A percentile compares a stretch with the other conserved stretches of the same genome.
Evolutionary conservation across 2,329 filamentous ascomycete species (phyloP).

Genomic region (Apiospora malaysiana): DNA sequence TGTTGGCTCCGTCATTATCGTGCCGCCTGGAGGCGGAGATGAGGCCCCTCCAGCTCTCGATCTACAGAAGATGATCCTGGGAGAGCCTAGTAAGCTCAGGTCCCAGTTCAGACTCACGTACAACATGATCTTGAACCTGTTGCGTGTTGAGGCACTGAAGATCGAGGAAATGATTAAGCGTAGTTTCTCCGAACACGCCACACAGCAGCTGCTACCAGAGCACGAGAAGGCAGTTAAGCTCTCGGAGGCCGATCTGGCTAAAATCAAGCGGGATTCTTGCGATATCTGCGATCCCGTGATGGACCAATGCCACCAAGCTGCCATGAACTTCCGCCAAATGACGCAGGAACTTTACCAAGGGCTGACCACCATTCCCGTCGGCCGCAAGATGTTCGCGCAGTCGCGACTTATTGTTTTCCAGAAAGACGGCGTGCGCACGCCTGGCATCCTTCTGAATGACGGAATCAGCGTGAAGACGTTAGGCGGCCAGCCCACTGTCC

Average conservation of each 20-base stretch:
- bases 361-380: conserved; percentile 79
- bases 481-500: conserved; percentile 68
- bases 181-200: conserved; percentile 97
- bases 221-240: conserved; percentile 94
- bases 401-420: conserved; percentile 85
- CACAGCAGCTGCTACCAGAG: conserved; percentile 90
- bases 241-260: conserved; percentile 88
- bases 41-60: conserved; percentile 87
- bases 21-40: conserved; percentile 77
- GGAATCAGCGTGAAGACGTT: conserved; percentile 68
- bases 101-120: conserved; percentile 98
- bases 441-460: conserved; percentile 80
- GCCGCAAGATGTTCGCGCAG: conserved; percentile 76
- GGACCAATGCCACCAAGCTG: conserved; percentile 79
- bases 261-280: conserved; percentile 86
- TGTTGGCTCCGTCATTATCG: conserved; percentile 93
- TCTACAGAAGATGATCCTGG: conserved; percentile 91
- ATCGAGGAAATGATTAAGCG: conserved; percentile 99
- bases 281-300: conserved; percentile 81
- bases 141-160: conserved; percentile 94
- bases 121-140: conserved; percentile 97
- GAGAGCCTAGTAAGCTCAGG: conserved; percentile 90
- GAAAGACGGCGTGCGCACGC: conserved; percentile 81
- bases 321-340: conserved; percentile 79
- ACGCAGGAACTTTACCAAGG: conserved; percentile 81